Evolutionary conservation across 2,329 filamentous ascomycete genomes (phyloP), one percentile per base, ranked within the genome.

Genomic region (Lasiodiplodia hormozganensis): DNA sequence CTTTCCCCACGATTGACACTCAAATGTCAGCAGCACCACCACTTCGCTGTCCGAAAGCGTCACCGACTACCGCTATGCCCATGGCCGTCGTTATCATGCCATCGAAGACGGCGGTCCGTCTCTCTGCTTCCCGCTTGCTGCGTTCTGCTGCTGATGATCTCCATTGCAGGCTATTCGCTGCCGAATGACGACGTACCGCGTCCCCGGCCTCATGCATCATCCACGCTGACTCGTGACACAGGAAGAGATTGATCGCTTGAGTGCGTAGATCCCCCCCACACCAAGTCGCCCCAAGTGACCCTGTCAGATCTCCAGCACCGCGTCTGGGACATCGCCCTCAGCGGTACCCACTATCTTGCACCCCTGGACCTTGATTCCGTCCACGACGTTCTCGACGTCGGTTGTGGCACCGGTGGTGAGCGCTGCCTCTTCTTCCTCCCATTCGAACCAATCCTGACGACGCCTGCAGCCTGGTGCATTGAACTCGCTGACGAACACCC

Each of bases 311-410:
- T 75, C 6, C 73, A 74, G 66, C 74, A 75, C 68, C 64, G 65
- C 56, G 70, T 75, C n/a, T 75, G 70, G 69, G 62, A 68, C 18
- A 69, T 72, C 7, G 71, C 74, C 18, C 72, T 76, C 34, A 72
- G 72, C 21, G 65, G 71, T 34, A 69, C 54, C 2, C 72, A 74
- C 10, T 69, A 72, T 38, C 62, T 74, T 16, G 71, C 75, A 2
- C 60, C 75, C 25, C 43, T 74, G 51, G 62, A 70, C 36, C 16
- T 54, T 12, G 51, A 57, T 11, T 67, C 70, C 4, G 60, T 72
- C 73, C 69, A 64, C 52, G 51, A 70, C 16, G 72, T 70, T 11
- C 70, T 75, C 12, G 74, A 74, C 64, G 69, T 74, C 43, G 73
- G 71, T 3, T 73, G 73, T 16, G 73, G 73, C 14, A 75, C 73